Evolutionary conservation across 345 rosid genomes (phyloP).

Genomic region (Salix dunnii): DNA sequence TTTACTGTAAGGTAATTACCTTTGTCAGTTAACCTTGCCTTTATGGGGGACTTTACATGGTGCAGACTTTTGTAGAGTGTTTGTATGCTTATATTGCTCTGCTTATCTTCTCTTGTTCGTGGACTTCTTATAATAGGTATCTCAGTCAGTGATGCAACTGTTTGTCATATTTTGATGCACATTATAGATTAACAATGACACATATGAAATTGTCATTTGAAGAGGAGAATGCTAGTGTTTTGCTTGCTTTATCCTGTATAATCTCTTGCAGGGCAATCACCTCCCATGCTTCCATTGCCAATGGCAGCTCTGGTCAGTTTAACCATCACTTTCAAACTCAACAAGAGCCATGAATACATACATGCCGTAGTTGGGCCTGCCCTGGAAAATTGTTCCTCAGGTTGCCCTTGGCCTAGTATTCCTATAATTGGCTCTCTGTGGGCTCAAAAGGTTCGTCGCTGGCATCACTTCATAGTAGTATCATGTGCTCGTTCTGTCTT

Average conservation of each 20-base stretch:
- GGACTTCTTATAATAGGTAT: neutral
- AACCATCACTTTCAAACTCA: conserved; percentile 67
- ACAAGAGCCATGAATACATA: conserved; percentile 43
- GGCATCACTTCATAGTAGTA: conserved; percentile 59
- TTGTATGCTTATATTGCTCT: neutral
- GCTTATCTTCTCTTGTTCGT: neutral
- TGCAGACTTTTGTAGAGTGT: neutral
- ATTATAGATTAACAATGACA: neutral
- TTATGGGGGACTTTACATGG: neutral
- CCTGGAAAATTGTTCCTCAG: conserved; percentile 51
- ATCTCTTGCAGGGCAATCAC: conserved; percentile 29
- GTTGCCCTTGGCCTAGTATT: conserved; percentile 51
- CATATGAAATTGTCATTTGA: neutral
- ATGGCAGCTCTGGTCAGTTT: conserved; percentile 69
- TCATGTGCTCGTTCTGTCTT: conserved; percentile 52
- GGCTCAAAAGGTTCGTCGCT: conserved; percentile 63
- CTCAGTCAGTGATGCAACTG: too few species aligned
- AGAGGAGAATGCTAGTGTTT: neutral
- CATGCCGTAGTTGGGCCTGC: conserved; percentile 64
- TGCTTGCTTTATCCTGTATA: neutral
- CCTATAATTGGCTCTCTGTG: conserved; percentile 57
- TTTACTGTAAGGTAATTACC: too few species aligned
- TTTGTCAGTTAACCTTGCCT: neutral
- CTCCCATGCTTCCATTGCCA: conserved; percentile 56
- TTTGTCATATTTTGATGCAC: neutral